phyloP scores from a whole-genome alignment of 1,139 yeast species.

The Saccharomyces hybrid region DNA sequence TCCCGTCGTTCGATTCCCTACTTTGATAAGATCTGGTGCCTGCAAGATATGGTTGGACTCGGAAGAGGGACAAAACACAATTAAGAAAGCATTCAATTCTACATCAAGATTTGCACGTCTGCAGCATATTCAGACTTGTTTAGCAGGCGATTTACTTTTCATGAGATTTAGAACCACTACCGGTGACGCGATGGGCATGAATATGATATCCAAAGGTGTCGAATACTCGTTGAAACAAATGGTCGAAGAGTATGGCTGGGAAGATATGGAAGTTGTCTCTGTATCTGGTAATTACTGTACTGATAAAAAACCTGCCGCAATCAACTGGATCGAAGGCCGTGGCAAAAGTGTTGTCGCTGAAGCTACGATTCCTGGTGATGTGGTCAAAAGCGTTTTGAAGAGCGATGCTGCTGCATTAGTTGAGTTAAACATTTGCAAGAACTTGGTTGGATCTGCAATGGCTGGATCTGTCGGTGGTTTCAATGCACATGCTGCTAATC shows the following conservation, averaged over 20 bases:
- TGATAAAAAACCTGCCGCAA: constrained; percentile 95
- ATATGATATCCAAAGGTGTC: constrained; percentile 97
- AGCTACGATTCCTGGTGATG: constrained; percentile 76
- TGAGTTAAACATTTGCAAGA: constrained; percentile 79
- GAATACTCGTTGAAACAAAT: constrained; percentile 76
- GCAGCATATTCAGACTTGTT: constrained; percentile 81
- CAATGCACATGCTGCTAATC: constrained; percentile 95
- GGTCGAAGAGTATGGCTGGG: constrained; percentile 86
- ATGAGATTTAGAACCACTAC: constrained; percentile 94
- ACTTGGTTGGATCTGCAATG: constrained; percentile 93
- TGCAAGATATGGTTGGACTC: constrained; percentile 94
- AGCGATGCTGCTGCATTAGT: constrained; percentile 89
- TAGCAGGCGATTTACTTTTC: constrained; percentile 87
- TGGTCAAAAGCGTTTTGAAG: constrained; percentile 73
- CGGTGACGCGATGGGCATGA: constrained; percentile 99
- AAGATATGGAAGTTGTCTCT: constrained; percentile 89
- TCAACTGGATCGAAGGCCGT: constrained; percentile 98
- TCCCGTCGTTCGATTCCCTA: constrained; percentile 86
- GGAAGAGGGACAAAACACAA: constrained; percentile 74
- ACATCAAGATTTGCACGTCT: constrained; percentile 97
- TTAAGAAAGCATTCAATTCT: constrained; percentile 87
- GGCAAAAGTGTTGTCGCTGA: constrained; percentile 97
- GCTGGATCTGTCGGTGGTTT: constrained; percentile 97
- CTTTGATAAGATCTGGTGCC: constrained; percentile 80
- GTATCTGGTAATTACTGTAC: constrained; percentile 96